phyloP scores from a whole-genome alignment of 176 grass and related monocot species.

The Urochloa ruziziensis region DNA sequence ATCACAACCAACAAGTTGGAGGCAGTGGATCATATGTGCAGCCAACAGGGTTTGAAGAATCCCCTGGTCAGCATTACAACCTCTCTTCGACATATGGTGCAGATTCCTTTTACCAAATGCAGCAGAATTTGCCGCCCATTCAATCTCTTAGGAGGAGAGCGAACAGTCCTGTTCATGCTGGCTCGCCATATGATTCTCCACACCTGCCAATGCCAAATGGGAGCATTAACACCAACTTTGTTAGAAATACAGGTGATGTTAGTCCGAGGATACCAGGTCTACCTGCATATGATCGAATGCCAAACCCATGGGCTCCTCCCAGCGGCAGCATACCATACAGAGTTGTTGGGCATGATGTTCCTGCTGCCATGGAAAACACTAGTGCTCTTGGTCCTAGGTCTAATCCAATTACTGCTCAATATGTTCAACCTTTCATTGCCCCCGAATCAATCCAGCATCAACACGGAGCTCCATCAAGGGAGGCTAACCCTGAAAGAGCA shows the following conservation, averaged over 20 bases:
- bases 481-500: conserved; percentile 40
- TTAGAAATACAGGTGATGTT: conserved; percentile 62
- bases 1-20: conserved; percentile 62
- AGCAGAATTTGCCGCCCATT: conserved; percentile 65
- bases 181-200: conserved; percentile 51
- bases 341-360: conserved; percentile 58
- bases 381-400: conserved; percentile 43
- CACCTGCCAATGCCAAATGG: conserved; percentile 58
- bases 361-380: conserved; percentile 38
- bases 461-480: conserved; percentile 32
- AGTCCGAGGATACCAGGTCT: conserved; percentile 58
- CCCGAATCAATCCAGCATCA: conserved; percentile 53
- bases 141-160: conserved; percentile 68
- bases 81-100: conserved; percentile 64
- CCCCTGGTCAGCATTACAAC: conserved; percentile 43
- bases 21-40: conserved; percentile 39
- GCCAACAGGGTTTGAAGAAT: conserved; percentile 56
- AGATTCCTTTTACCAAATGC: conserved; percentile 77
- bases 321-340: conserved; percentile 52
- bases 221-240: conserved; percentile 42
- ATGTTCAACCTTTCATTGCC: conserved; percentile 37
- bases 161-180: conserved; percentile 44
- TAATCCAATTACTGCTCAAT: conserved; percentile 42
- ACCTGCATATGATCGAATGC: conserved; percentile 51
- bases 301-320: conserved; percentile 39